Conservation (phyloP, 164 flowering plant genomes). For the Chimonanthus praecox region DNA sequence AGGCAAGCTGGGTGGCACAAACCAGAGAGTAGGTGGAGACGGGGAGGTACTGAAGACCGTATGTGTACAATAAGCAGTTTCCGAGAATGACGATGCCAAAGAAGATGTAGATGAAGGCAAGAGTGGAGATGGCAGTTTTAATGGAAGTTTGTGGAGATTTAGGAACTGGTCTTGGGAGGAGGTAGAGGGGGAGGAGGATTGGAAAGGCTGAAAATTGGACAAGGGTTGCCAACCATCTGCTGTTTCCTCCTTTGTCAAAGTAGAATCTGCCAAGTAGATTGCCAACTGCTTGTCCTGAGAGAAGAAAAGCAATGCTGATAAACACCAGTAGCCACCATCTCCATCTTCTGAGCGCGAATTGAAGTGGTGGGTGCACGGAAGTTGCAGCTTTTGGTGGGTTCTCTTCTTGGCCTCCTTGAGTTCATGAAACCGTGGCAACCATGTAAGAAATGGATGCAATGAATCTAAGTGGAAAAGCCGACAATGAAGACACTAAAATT, state of each 20-base stretch:
- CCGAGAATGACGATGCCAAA: slow-evolving; percentile 12
- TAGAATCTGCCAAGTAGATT: slow-evolving; percentile 27
- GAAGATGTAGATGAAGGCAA: slow-evolving; percentile 5
- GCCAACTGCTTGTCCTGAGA: slow-evolving; percentile 21
- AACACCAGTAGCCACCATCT: slow-evolving; percentile 32
- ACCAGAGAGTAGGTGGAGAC: slow-evolving; percentile 25
- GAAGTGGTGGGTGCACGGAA: background rate
- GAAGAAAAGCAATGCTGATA: slow-evolving; percentile 23
- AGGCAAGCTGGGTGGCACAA: slow-evolving; percentile 26
- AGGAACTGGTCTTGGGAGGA: background rate
- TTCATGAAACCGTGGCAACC: background rate
- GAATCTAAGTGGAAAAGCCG: no score
- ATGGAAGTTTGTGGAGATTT: background rate
- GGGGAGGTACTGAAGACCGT: slow-evolving; percentile 24
- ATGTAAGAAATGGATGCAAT: no score
- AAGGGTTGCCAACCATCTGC: slow-evolving; percentile 31
- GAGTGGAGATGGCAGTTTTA: background rate
- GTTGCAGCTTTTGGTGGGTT: slow-evolving; percentile 10
- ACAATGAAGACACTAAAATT: no score
- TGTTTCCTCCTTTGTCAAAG: slow-evolving; percentile 28
- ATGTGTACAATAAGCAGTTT: slow-evolving; percentile 20
- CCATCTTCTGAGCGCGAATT: slow-evolving; percentile 1
- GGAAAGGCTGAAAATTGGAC: slow-evolving; percentile 28
- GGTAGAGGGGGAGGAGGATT: slow-evolving; percentile 18
- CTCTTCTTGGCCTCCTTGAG: slow-evolving; percentile 15